Base-by-base conservation (phyloP, 1,284 basidiomycete genomes). In the Amylostereum areolatum region DNA sequence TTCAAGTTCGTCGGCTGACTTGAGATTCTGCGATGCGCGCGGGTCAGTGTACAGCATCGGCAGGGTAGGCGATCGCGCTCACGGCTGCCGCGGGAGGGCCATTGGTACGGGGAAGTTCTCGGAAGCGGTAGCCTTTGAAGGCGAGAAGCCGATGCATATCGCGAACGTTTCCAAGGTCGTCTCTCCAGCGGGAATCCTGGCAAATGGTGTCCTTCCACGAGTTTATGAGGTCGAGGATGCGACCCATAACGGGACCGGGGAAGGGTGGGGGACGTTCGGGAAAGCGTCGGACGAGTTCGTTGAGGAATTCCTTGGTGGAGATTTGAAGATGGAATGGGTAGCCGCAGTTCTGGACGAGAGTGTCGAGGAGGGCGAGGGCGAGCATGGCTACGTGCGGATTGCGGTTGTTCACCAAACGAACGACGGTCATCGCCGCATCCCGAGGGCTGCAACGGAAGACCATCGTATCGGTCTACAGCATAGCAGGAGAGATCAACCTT, bases 251-350 rank as follows among this genome's bases (percentile, higher is more conserved):
- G 11, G 93, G 87, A 5, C 92, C 91, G 0, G 92, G 92, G 64
- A 97, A 95, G 7, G 92, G 89, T 1, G 97, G 96, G 3, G 96
- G 96, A 39, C 96, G 83, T 69, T 99, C 97, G 7, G 97, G 97
- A 67, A 99, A 99, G 52, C 96, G 81, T 42, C 95, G 85, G 28
- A 99, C 97, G 61, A 99, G 88, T 67, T 98, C 96, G 68, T 99
- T 99, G 24, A 99, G 77, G 63, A 99, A 99, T 65, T 98, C 97
- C 65, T 99, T 99, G 27, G 97, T 99, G n/a, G 90, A 80, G 59
- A 99, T 90, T 67, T 99, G 96, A 27, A 99, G 85, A 63, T 99
- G 96, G 53, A 99, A 89, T 0, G 95, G 85, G 69, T 99, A 99
- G 60, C 96, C 96, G 64, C 95, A 97, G 45, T 91, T 87, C 65